Percentiles rank a stretch among this genome's conserved stretches.
These are phyloP conservation scores for Babesia bovis DNA, from an alignment of 169 alveolate genomes.

Conservation along the genomic window DNA sequence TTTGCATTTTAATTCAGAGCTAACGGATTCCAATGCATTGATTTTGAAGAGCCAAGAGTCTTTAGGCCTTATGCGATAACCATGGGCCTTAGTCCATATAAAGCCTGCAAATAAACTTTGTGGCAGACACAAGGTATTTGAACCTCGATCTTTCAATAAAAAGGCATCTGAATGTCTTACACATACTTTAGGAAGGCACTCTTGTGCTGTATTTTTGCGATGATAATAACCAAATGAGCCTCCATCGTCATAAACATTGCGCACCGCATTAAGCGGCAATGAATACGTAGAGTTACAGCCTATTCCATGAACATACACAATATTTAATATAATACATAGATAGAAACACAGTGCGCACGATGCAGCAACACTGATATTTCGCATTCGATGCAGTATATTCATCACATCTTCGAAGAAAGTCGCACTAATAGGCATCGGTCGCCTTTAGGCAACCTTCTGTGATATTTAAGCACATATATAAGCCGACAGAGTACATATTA, in stretches of 20 bases:
- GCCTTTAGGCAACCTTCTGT: background rate
- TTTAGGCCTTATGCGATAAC: too few relatives aligned
- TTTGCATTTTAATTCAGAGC: too few relatives aligned
- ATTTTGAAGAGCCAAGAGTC: too few relatives aligned
- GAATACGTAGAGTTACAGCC: background rate
- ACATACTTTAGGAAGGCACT: too few relatives aligned
- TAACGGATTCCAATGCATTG: background rate
- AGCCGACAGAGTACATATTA: background rate
- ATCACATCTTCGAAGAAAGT: constrained; percentile 11
- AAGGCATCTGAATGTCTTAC: too few relatives aligned
- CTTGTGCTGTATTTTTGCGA: too few relatives aligned
- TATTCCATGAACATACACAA: background rate
- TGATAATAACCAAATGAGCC: too few relatives aligned
- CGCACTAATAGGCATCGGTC: background rate
- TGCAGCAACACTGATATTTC: background rate
- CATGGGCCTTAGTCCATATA: too few relatives aligned
- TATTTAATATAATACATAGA: background rate
- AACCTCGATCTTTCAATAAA: too few relatives aligned
- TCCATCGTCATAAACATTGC: background rate
- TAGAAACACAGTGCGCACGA: constrained; percentile 20
- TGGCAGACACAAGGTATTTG: too few relatives aligned
- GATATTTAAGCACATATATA: background rate
- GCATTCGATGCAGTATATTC: background rate
- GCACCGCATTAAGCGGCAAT: background rate
- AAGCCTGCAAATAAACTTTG: too few relatives aligned